Base-by-base conservation (phyloP, 345 rosid species). In the Anastatica hierochuntica region DNA sequence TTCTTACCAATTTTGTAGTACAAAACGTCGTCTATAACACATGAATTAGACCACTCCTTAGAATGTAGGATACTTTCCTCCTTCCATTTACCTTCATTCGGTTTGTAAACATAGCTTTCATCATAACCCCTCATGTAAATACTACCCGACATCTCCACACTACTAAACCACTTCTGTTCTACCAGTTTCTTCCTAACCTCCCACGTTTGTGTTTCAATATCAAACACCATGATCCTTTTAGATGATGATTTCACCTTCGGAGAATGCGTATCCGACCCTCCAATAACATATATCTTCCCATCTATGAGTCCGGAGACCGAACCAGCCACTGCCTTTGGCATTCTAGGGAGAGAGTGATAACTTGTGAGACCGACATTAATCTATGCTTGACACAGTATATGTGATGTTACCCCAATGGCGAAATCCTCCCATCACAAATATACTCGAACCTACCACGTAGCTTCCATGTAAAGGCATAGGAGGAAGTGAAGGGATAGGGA, bases 221-320 rank as follows among this genome's bases (percentile, higher is more conserved):
- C n/a, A 16, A 46, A 55, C 35, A 46, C 68, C 62, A 63, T 63
- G 27, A 63, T 46, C 2, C 18, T 54, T 7, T 36, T 63, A 0
- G 68, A 63, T 5, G 56, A 54, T 0, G 68, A 46, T 12, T 63
- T 63, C 62, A 63, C n/a, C n/a, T n/a, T 30, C 2, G 55, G 49
- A 0, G 61, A 38, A 2, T 8, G 38, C 8, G 62, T 16, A 30
- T 54, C 56, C 0, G 68, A 46, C 12, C 68, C 58, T 13, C 35
- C 39, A 41, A 62, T 45, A 1, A 34, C 70, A 63, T 47, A 63
- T 14, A 71, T 39, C 62, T 63, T 63, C 12, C 43, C 12, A 33
- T 54, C 62, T 5, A 63, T 12, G 0, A 54, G 26, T 15, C 55
- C 37, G 0, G 68, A 6, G 3, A 39, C 62, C 8, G 68, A 47